Base-by-base conservation (phyloP, 352 stramenopile species). In the Globisporangium spinosum region DNA sequence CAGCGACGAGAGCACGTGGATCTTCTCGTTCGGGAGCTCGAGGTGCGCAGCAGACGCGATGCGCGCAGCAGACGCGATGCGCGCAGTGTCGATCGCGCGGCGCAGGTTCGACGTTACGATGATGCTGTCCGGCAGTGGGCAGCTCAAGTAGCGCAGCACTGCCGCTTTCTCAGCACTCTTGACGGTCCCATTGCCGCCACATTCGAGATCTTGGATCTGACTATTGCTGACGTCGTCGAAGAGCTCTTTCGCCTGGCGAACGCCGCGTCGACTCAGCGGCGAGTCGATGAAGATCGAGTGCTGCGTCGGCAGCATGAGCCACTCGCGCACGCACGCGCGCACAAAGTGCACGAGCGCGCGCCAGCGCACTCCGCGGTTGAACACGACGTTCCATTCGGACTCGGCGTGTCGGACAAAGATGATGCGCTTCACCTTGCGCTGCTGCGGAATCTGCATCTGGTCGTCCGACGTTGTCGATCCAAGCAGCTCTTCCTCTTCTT, bases 341-440 rank as follows among this genome's bases (percentile, higher is more conserved):
- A 89, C 40, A 38, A 96, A 73, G 54, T 67, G 72, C 58, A 80
- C 62, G 7, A 85, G 51, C n/a, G 73, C 76, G 10, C 72, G 70
- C 53, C 77, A 75, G 65, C 77, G 79, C 2, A 87, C 29, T 40
- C 87, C 85, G 51, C 89, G 89, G 65, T 97, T 97, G 63, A 97
- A 97, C 43, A 95, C 74, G 58, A 89, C 79, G 70, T 97, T 97
- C 89, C 89, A 96, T 69, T 93, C 83, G 53, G 86, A 95, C 74
- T 97, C 89, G 35, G 82, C 87, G 55, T 97, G 89, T n/a, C 89
- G 83, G 25, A 96, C 76, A 68, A 96, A 96, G 8, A 97, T 56
- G 34, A 97, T 75, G 53, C 80, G 86, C 74, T 91, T 93, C 35
- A 12, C 23, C 27, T 17, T 54, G 32, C 7, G 23, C 49, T 40